Evolutionary conservation across 2,329 filamentous ascomycete genomes (phyloP).

Genomic region (Penicillium sp.): DNA sequence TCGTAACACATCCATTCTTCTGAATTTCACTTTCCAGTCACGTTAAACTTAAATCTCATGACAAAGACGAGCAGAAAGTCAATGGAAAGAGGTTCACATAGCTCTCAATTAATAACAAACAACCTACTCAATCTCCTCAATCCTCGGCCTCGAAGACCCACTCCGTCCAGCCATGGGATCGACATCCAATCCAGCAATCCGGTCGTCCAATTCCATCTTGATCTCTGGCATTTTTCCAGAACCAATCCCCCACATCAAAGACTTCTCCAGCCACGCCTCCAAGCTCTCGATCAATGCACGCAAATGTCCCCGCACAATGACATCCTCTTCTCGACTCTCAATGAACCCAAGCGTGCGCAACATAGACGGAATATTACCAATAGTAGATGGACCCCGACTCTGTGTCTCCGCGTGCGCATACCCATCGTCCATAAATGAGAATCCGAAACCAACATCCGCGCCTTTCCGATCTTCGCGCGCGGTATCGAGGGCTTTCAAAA

Average conservation of each 20-base stretch:
- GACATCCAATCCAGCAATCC: slow-evolving; percentile 39
- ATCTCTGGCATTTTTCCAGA: slow-evolving; percentile 19
- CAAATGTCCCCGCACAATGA: slow-evolving; percentile 41
- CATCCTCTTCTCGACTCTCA: slow-evolving; percentile 40
- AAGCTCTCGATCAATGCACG: slow-evolving; percentile 42
- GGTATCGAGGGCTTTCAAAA: slow-evolving; percentile 41
- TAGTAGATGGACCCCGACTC: slow-evolving; percentile 20
- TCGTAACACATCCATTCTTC: neutral
- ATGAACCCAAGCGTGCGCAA: slow-evolving; percentile 38
- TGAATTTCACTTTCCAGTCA: no score
- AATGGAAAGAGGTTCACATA: neutral
- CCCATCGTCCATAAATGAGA: slow-evolving; percentile 33
- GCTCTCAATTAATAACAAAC: neutral
- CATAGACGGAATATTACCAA: slow-evolving; percentile 42
- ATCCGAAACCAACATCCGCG: slow-evolving; percentile 39
- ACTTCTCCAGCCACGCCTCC: slow-evolving; percentile 46
- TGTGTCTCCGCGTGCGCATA: neutral
- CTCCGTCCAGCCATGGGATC: slow-evolving; percentile 31
- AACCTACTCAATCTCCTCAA: slow-evolving; percentile 45
- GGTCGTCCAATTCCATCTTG: slow-evolving; percentile 36
- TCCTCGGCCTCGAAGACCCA: slow-evolving; percentile 29
- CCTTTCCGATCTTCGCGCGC: slow-evolving; percentile 32
- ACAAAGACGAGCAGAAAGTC: neutral
- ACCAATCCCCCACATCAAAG: slow-evolving; percentile 39
- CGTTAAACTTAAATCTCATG: neutral